Base-by-base conservation (phyloP, 2,329 filamentous ascomycete species). In the Verticillium longisporum region DNA sequence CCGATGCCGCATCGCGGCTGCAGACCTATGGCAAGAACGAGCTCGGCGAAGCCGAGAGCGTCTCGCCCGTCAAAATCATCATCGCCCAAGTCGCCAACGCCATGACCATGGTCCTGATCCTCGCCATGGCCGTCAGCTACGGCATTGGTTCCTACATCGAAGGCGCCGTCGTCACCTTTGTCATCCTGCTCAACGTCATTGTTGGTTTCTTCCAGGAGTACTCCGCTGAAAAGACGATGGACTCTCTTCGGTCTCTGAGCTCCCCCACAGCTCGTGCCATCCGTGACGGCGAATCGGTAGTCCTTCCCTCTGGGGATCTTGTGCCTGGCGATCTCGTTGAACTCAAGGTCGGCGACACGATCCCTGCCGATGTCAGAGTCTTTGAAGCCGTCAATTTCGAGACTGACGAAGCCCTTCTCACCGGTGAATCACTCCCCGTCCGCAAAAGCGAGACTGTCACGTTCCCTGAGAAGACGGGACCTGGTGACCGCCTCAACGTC, bases 81-180 rank as follows among this genome's bases (percentile, higher is more conserved):
- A 72, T 88, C 53, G 76, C 81, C 53, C 86, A 88, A 69, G 74
- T 88, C 56, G 84, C 84, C 56, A 88, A 88, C 69, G 85, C 85
- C 11, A 88, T 88, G 86, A 87, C 83, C 65, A 72, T 88, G 70
- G 85, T 78, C n/a, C 73, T 85, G 36, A 78, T 81, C 33, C 72
- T 80, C 61, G 82, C 78, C 61, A 84, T 83, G 80, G 75, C 73
- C 37, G 77, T 84, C 57, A 80, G 76, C 60, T 83, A 80, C 63
- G 81, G 77, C 14, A 83, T 83, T 56, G 70, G 72, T 57, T 81
- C 81, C 15, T 85, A 74, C 66, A 84, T 85, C 61, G 82, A 84
- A 71, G 82, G 80, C 56, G 81, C 78, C 61, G 81, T 85, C 61
- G 75, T 85, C 58, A 74, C 76, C 18, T 77, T 77, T 18, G 79